Base-by-base conservation (phyloP, 768 basidiomycete species). In the Lenzites betulinus region DNA sequence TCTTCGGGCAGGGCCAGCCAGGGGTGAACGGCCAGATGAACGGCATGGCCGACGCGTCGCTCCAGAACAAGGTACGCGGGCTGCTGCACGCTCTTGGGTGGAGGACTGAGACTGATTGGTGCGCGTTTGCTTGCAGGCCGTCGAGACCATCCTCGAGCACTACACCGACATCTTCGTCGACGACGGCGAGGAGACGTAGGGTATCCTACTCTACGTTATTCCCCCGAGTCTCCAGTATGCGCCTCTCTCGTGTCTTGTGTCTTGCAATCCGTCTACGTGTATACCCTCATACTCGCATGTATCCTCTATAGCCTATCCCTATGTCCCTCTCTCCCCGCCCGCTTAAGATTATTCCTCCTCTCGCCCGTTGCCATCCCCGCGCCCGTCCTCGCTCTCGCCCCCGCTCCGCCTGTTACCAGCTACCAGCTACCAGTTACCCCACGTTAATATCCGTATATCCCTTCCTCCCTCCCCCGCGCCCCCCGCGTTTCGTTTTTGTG, bases 101-200 rank as follows among this genome's bases (percentile, higher is more conserved):
- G n/a, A n/a, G n/a, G n/a, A n/a, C n/a, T n/a, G n/a, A n/a, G n/a
- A 33, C 30, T 33, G 30, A 33, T 33, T 33, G 6, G 30, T 11
- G n/a, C n/a, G n/a, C n/a, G n/a, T 11, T 3, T 20, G 42, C 52
- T 50, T 42, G 48, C 68, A 96, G 93, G 95, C 94, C 30, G 86
- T 98, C 65, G 95, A 98, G 75, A 98, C 94, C 6, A 96, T 98
- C 69, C 78, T 98, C 66, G 87, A 89, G 68, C 94, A 95, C 71
- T 98, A 94, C 75, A 86, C 84, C 58, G 95, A 97, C 78, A 98
- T 98, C 69, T 98, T 98, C 75, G 90, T 98, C 64, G 95, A 96
- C 67, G 95, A 94, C 72, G 75, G 80, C 64, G 90, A 90, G 51
- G 66, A 65, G 44, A 50, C 67, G 60, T 72, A 64, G 63, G 33